phyloP scores from a whole-genome alignment of 2,329 filamentous ascomycete genomes.

The Endothia cerciana region DNA sequence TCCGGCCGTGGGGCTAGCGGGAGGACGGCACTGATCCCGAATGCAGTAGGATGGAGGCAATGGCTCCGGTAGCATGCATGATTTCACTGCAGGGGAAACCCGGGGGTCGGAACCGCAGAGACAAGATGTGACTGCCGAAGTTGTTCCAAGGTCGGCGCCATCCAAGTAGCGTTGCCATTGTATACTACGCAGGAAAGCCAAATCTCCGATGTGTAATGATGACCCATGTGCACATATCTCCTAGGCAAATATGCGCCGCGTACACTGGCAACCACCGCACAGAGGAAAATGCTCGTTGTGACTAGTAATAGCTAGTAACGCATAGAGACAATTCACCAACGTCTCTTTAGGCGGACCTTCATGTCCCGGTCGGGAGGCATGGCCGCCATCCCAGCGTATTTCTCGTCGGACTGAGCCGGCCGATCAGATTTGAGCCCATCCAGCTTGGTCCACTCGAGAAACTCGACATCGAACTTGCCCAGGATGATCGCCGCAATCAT shows the following conservation, averaged over 20 bases:
- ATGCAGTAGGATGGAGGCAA: slow-evolving; percentile 13
- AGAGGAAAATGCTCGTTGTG: background rate
- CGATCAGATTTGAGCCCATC: slow-evolving; percentile 29
- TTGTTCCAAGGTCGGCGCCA: background rate
- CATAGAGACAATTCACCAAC: slow-evolving; percentile 3
- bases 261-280: no score
- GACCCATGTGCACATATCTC: background rate
- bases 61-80: slow-evolving; percentile 5
- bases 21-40: slow-evolving; percentile 11
- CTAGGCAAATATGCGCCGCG: background rate
- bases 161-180: background rate
- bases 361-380: slow-evolving; percentile 33
- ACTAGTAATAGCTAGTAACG: background rate
- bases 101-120: background rate
- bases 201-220: background rate
- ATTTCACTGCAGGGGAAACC: background rate
- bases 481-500: slow-evolving; percentile 38
- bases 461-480: slow-evolving; percentile 38
- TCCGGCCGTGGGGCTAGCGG: slow-evolving; percentile 6
- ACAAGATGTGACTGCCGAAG: no score
- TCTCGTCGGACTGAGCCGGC: slow-evolving; percentile 23
- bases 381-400: slow-evolving; percentile 19
- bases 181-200: background rate
- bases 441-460: slow-evolving; percentile 27
- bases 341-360: slow-evolving; percentile 28